Evolutionary conservation across 2,329 filamentous ascomycete genomes (phyloP).

Genomic region (Annulohypoxylon truncatum): DNA sequence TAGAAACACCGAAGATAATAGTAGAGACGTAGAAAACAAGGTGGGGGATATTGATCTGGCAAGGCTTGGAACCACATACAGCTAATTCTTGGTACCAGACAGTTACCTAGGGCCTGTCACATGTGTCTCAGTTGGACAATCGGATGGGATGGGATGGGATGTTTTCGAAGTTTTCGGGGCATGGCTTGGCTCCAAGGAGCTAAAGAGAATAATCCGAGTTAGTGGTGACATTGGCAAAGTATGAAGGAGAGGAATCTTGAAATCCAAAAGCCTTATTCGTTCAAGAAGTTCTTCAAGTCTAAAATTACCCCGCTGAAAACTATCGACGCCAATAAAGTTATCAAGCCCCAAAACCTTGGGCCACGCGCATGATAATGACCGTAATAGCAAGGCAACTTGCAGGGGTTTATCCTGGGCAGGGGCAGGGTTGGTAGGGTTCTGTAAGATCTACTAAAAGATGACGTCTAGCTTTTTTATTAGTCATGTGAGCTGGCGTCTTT

Average conservation of each 20-base stretch:
- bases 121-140: constrained; percentile 11
- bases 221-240: constrained; percentile 5
- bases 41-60: constrained; percentile 13
- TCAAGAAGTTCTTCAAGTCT: not conserved
- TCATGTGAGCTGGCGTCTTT: constrained; percentile 37
- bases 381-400: not conserved
- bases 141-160: constrained; percentile 5
- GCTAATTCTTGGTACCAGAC: constrained; percentile 12
- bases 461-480: constrained; percentile 29
- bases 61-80: constrained; percentile 13
- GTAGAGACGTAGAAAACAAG: not conserved
- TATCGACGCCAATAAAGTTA: constrained; percentile 27
- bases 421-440: constrained; percentile 11
- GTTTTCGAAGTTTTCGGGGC: constrained; percentile 1
- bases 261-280: constrained; percentile 12
- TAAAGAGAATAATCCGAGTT: not conserved
- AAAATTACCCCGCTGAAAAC: constrained; percentile 20
- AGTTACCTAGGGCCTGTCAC: constrained; percentile 12
- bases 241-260: not conserved
- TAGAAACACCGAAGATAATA: too few relatives aligned
- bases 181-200: constrained; percentile 8
- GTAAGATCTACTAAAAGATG: constrained; percentile 33
- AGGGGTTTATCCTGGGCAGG: constrained; percentile 18
- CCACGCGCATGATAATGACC: constrained; percentile 19
- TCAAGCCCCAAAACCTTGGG: not conserved